Evolutionary conservation across 73 alveolate species (phyloP).

Genomic region (Breviolum minutum): DNA sequence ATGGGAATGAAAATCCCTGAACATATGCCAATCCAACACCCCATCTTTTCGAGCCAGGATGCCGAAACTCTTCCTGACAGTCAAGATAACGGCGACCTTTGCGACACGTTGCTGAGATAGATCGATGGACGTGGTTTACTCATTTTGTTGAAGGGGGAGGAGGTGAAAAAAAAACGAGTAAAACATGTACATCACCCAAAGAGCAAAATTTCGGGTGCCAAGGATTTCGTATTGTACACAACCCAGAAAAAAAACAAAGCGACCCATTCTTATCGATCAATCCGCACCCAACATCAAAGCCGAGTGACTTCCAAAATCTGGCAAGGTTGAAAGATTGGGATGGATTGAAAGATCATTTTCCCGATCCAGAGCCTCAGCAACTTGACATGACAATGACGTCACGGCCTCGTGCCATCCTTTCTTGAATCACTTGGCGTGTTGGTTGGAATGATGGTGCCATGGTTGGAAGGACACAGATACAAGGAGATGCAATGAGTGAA

Average conservation of each 20-base stretch:
- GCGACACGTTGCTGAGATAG: background rate
- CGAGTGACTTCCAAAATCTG: constrained; percentile 19
- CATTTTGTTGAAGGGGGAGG: background rate
- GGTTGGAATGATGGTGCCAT: too few species aligned
- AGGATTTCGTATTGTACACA: background rate
- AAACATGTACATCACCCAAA: background rate
- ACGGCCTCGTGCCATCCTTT: too few species aligned
- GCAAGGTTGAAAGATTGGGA: background rate
- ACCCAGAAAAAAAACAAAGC: background rate
- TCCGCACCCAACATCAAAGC: background rate
- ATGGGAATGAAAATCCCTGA: too few species aligned
- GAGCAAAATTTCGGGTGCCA: background rate
- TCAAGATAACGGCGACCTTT: constrained; percentile 36
- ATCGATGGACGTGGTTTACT: background rate
- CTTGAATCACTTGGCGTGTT: too few species aligned
- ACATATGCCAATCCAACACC: too few species aligned
- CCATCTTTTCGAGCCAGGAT: background rate
- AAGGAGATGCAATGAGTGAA: too few species aligned
- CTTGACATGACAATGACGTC: too few species aligned
- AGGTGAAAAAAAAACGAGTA: background rate
- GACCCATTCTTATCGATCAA: background rate
- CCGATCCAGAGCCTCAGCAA: too few species aligned
- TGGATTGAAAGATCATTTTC: too few species aligned
- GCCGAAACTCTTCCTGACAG: constrained; percentile 47
- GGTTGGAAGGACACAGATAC: too few species aligned